Evolutionary conservation across 1,284 basidiomycete species (phyloP), one percentile per base, ranked within the genome.

Genomic region (Cutaneotrichosporon sp.): DNA sequence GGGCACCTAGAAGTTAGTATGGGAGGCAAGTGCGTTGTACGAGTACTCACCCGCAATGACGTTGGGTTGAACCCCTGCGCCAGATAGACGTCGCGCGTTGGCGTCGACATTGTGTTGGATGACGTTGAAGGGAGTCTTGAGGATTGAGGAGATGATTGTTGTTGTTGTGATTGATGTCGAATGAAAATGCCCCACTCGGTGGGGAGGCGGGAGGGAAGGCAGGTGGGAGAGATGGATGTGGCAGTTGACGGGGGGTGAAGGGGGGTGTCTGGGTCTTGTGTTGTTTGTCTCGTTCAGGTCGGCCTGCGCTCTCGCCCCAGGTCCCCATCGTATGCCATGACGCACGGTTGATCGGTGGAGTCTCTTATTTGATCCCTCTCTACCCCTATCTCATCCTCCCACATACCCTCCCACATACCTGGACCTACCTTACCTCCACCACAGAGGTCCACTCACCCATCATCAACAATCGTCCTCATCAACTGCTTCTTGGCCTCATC

Each of bases 31-130:
- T 42, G 53, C 8, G 36, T 24, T 42, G 38, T 42, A 29, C 38
- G 10, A 50, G n/a, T n/a, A n/a, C 73, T 58, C 58, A 79, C 78
- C 57, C 68, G 95, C 62, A 95, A 85, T 2, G 85, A 82, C 14
- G 83, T 71, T 1, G 94, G 87, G 66, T 97, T 89, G 68, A 97
- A 99, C 68, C 88, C 88, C 9, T 86, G 84, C 53, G 90, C 84
- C 61, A 97, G 86, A 79, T 97, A 97, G 10, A 72, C 67, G 13
- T 74, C 72, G 18, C 73, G 69, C 22, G 71, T 56, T 18, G 78
- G 79, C 16, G 66, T 67, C 11, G 74, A 62, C 77, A 79, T 77
- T 49, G 14, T 61, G 29, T 25, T 18, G 31, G 49, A 16, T 46
- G 50, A 22, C 11, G 29, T 1, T 60, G 52, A 36, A 54, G 31